Conservation (phyloP, 73 alveolate genomes). For the Paramecium bursaria region DNA sequence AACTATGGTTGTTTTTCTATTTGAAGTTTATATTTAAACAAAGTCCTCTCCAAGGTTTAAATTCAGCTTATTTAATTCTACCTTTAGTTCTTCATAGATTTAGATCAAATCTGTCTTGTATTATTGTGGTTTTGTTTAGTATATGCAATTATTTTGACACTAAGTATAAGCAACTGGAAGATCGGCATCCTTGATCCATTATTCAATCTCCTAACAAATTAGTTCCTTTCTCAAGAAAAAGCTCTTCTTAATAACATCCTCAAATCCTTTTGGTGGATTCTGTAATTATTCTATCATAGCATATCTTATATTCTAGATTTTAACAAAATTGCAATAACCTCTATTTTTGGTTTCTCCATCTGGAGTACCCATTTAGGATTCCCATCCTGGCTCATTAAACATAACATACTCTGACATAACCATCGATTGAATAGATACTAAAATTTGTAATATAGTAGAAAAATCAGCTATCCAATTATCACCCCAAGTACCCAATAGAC, state of each 20-base stretch:
- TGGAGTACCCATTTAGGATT: constrained; percentile 94
- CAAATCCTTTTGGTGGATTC: constrained; percentile 94
- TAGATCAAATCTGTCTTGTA: not conserved
- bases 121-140: not conserved
- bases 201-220: constrained; percentile 74
- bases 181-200: constrained; percentile 80
- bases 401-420: constrained; percentile 96
- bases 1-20: not conserved
- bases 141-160: constrained; percentile 23
- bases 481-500: constrained; percentile 97
- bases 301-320: constrained; percentile 89
- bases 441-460: constrained; percentile 91
- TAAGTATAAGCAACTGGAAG: constrained; percentile 76
- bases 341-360: constrained; percentile 92
- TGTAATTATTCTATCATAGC: constrained; percentile 95
- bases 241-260: constrained; percentile 78
- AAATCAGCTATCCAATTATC: constrained; percentile 98
- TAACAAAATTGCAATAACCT: constrained; percentile 94
- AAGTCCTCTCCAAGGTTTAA: constrained; percentile 46
- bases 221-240: constrained; percentile 83
- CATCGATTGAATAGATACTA: constrained; percentile 92
- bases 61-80: constrained; percentile 37
- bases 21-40: not conserved
- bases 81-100: constrained; percentile 7
- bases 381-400: constrained; percentile 98